Percentiles rank a stretch among this genome's conserved stretches.
Evolutionary conservation across 75 land plant genomes (phyloP).

Genomic region (Larix kaempferi): DNA sequence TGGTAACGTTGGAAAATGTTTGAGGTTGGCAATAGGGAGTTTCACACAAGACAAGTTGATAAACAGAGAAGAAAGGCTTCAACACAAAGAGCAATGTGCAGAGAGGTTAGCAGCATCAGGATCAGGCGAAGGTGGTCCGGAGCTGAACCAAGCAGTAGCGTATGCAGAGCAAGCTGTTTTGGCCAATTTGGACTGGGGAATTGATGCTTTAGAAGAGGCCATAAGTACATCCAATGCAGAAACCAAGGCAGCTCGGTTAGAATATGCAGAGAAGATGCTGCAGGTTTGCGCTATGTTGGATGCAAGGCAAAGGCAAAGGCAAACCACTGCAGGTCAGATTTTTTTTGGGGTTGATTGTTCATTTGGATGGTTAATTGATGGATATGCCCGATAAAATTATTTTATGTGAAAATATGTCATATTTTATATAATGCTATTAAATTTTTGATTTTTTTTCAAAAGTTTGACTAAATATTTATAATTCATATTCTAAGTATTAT

Average conservation of each 20-base stretch:
- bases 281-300: conserved; percentile 64
- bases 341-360: too few relatives aligned
- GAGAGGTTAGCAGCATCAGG: conserved; percentile 44
- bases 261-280: conserved; percentile 70
- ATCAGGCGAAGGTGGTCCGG: conserved; percentile 11
- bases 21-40: conserved; percentile 27
- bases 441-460: too few relatives aligned
- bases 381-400: too few relatives aligned
- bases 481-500: too few relatives aligned
- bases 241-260: conserved; percentile 53
- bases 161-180: conserved; percentile 60
- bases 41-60: conserved; percentile 43
- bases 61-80: conserved; percentile 26
- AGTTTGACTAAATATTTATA: too few relatives aligned
- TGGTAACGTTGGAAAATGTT: conserved; percentile 21
- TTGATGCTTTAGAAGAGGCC: conserved; percentile 70
- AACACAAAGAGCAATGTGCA: conserved; percentile 56
- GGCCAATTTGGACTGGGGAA: conserved; percentile 69
- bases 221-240: conserved; percentile 47
- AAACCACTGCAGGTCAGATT: conserved; percentile 39
- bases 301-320: conserved; percentile 23
- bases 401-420: too few relatives aligned
- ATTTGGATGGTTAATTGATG: too few relatives aligned
- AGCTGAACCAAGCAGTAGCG: conserved; percentile 17
- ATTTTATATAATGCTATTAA: too few relatives aligned